Evolutionary conservation across 2,329 filamentous ascomycete species (phyloP), one percentile per base, ranked within the genome.

Genomic region (Claviceps monticola): DNA sequence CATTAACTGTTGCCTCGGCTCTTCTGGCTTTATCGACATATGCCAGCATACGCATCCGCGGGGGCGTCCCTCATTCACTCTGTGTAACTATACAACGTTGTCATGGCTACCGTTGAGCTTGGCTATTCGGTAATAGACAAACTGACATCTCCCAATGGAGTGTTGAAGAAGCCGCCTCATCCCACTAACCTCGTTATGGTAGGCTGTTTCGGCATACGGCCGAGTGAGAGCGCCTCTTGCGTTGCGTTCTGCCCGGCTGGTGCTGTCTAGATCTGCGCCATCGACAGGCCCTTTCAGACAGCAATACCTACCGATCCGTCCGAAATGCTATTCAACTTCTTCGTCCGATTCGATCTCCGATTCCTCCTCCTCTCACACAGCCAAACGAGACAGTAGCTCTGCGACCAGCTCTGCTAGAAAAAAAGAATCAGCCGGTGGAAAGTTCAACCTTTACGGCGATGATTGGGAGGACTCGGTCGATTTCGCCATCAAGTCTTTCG

Each of bases 391-490:
- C 54, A 53, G 52, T 43, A 55, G 52, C 53, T 50, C 57, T 16
- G 54, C 53, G 5, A 26, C 51, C 9, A 45, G 44, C 21, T 36
- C 47, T 21, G 26, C 23, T 1, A 52, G 50, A 43, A 48, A 59
- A 42, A 55, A 56, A 54, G 59, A 64, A 53, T 62, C 60, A 3
- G 59, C 58, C 4, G 57, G 57, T 9, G 59, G 61, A 23, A 68
- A 65, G 53, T 63, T 63, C 52, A 68, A 67, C 46, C 56, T 68
- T 9, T 70, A 68, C 42, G 65, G 63, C 50, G 63, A 67, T 39
- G 68, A 71, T 51, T 73, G 70, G 70, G 70, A 73, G 54, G 68
- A 71, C 49, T 67, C 68, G 5, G 60, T 66, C 2, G 69, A 73
- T 53, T 66, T 64, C 29, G 64, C 65, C 48, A 69, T 73, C 50